Conservation (phyloP, 441 rosid genomes). For the Rhodomyrtus psidioides region DNA sequence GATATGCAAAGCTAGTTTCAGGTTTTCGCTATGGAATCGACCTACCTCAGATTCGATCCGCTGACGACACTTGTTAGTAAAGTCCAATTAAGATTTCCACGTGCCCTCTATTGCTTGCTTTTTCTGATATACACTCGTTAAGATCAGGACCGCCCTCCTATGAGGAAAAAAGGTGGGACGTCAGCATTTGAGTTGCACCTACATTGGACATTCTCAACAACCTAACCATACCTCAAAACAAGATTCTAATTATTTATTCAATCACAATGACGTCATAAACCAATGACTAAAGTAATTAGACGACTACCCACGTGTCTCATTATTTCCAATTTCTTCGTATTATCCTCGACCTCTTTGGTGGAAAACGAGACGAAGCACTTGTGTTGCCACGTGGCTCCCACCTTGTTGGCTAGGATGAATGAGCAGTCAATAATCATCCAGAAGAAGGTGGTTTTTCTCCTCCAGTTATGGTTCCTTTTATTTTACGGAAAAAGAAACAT, state of each 20-base stretch:
- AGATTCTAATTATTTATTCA: neutral
- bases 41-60: accelerated
- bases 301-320: neutral
- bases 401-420: neutral
- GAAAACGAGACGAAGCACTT: neutral
- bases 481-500: no score
- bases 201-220: neutral
- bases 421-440: neutral
- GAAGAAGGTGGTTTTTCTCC: no score
- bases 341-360: neutral
- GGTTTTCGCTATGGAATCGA: accelerated
- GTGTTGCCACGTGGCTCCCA: neutral
- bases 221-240: neutral
- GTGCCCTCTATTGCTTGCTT: neutral
- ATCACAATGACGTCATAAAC: neutral
- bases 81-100: neutral
- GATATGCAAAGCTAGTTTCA: accelerated
- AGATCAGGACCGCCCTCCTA: no score
- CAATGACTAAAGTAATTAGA: neutral
- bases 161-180: no score
- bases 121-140: no score
- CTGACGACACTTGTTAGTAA: neutral
- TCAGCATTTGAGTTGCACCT: neutral
- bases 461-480: no score
- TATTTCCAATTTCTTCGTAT: neutral